These are phyloP conservation scores for Arthroderma sp. DNA, from an alignment of 2,329 filamentous ascomycete species.

Conservation along the genomic window DNA sequence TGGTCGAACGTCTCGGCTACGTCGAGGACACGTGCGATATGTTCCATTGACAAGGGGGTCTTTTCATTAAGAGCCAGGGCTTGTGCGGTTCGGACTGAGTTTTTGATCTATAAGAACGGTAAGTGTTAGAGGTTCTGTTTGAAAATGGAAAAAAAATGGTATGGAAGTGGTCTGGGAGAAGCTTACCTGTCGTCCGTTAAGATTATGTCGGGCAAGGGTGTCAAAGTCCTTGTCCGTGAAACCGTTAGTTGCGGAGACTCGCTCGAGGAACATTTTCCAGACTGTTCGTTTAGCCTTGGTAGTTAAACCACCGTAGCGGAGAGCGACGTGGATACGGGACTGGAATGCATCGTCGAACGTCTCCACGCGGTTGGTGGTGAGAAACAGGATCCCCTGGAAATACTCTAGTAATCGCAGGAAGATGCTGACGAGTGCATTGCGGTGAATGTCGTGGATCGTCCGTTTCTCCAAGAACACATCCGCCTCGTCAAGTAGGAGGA, in stretches of 20 bases:
- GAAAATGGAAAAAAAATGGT: neutral
- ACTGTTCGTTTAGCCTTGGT: constrained; percentile 61
- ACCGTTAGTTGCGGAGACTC: constrained; percentile 53
- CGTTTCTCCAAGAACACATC: constrained; percentile 76
- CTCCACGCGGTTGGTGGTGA: constrained; percentile 76
- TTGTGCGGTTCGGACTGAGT: constrained; percentile 70
- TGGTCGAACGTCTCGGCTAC: constrained; percentile 71
- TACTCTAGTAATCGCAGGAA: constrained; percentile 81
- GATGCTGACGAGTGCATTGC: constrained; percentile 74
- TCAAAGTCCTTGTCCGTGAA: constrained; percentile 52
- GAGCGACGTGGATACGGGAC: constrained; percentile 70
- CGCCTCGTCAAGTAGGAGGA: constrained; percentile 73
- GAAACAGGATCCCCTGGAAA: constrained; percentile 79
- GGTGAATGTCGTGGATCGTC: constrained; percentile 68
- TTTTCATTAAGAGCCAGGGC: constrained; percentile 66
- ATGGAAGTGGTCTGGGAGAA: constrained; percentile 1
- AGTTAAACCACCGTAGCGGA: constrained; percentile 65
- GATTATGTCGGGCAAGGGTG: constrained; percentile 50
- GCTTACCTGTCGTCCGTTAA: constrained; percentile 54
- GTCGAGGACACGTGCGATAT: constrained; percentile 71
- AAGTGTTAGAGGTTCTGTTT: neutral
- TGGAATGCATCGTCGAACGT: constrained; percentile 89
- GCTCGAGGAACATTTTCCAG: constrained; percentile 71
- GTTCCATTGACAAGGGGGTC: constrained; percentile 58
- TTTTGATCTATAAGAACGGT: constrained; percentile 58